These are phyloP conservation scores for Endoconidiophora polonica DNA, from an alignment of 2,329 filamentous ascomycete genomes.

Conservation along the genomic window DNA sequence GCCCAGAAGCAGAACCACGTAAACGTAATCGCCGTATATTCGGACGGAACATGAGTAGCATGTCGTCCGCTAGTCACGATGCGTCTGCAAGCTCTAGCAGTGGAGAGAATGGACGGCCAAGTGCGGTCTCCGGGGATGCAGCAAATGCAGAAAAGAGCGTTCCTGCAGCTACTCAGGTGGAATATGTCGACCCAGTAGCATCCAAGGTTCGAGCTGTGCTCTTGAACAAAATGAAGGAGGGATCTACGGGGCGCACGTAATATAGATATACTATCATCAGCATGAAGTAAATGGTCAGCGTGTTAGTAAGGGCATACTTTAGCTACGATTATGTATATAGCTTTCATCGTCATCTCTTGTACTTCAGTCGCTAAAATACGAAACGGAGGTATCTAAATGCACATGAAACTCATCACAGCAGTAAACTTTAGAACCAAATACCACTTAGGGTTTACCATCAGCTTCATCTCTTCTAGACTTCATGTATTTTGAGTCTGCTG, in stretches of 20 bases:
- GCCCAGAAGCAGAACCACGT: constrained; percentile 12
- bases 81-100: constrained; percentile 6
- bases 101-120: neutral
- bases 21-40: constrained; percentile 33
- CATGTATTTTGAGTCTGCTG: too few relatives aligned
- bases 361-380: too few relatives aligned
- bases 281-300: too few relatives aligned
- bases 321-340: too few relatives aligned
- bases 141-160: constrained; percentile 17
- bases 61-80: constrained; percentile 18
- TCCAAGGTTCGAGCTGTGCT: constrained; percentile 26
- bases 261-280: too few relatives aligned
- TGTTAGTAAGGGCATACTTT: too few relatives aligned
- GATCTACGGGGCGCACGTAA: neutral
- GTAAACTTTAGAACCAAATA: too few relatives aligned
- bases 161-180: constrained; percentile 34
- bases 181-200: constrained; percentile 35
- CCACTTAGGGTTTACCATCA: too few relatives aligned
- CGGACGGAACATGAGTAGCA: constrained; percentile 41
- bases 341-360: too few relatives aligned
- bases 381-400: too few relatives aligned
- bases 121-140: neutral
- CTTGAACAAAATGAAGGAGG: constrained; percentile 26
- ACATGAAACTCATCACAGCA: too few relatives aligned
- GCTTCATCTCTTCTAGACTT: too few relatives aligned